phyloP scores from a whole-genome alignment of 2,329 filamentous ascomycete genomes.

The Pestalotiopsis sp. region DNA sequence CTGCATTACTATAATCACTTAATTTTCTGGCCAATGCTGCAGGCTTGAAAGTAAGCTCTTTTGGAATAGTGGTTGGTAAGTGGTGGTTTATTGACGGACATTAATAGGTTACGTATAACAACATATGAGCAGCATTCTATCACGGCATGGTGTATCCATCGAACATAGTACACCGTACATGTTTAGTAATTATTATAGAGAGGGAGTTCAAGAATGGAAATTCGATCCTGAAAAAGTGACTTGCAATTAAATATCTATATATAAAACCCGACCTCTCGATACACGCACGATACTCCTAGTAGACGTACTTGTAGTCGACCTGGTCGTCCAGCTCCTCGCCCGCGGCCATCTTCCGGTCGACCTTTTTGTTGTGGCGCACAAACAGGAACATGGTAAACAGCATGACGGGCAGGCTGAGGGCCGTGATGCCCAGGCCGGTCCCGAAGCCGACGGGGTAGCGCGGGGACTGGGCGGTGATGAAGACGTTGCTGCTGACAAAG shows the following conservation, averaged over 20 bases:
- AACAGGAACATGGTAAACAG: constrained; percentile 8
- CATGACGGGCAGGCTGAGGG: constrained; percentile 8
- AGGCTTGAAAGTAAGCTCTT: no score
- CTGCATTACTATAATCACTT: no score
- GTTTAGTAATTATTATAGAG: no score
- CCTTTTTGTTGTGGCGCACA: constrained; percentile 5
- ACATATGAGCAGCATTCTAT: no score
- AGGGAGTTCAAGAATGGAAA: background rate
- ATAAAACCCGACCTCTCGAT: background rate
- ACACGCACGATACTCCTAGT: background rate
- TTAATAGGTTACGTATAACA: no score
- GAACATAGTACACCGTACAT: no score
- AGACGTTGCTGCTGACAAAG: constrained; percentile 12
- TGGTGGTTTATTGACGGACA: no score
- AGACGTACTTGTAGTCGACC: constrained; percentile 9
- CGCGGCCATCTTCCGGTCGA: constrained; percentile 6
- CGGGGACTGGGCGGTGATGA: constrained; percentile 9
- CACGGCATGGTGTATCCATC: no score
- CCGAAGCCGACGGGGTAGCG: constrained; percentile 9
- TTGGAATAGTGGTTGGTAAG: no score
- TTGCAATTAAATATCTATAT: background rate
- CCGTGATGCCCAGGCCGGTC: constrained; percentile 4
- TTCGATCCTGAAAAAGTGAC: background rate
- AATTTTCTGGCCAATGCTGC: no score
- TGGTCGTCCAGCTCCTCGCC: constrained; percentile 9